Conservation (phyloP, 148 eudicot genomes). For the Rhododendron henanense region DNA sequence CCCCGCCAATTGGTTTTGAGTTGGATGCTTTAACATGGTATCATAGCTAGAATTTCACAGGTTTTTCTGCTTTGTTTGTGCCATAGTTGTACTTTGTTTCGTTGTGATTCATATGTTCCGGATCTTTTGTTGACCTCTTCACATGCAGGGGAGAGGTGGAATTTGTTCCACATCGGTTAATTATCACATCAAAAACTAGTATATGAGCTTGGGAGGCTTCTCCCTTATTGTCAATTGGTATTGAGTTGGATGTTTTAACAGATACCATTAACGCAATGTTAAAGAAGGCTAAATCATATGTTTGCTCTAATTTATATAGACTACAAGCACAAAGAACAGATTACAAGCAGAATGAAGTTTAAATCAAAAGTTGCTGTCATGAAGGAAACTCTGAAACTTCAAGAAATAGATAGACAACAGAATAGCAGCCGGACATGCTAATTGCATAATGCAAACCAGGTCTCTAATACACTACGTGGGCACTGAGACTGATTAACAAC, state of each 20-base stretch:
- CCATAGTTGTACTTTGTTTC: not conserved
- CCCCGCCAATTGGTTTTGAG: not conserved
- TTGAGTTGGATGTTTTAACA: not conserved
- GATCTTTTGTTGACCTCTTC: too few relatives aligned
- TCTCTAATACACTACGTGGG: not conserved
- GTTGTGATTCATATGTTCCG: not conserved
- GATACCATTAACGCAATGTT: not conserved
- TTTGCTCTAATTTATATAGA: not conserved
- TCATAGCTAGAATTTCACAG: not conserved
- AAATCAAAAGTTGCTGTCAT: not conserved
- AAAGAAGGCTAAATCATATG: not conserved
- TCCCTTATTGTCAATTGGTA: not conserved
- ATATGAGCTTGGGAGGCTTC: not conserved
- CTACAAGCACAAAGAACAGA: not conserved
- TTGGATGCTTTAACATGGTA: not conserved
- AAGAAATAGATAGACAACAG: not conserved
- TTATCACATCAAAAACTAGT: not conserved
- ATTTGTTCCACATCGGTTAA: not conserved
- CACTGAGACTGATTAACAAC: not conserved
- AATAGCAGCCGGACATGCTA: not conserved
- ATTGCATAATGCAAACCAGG: not conserved
- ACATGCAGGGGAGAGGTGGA: not conserved
- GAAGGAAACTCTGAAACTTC: not conserved
- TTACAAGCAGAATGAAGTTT: not conserved
- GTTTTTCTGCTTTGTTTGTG: not conserved